A percentile compares a stretch with the other conserved stretches of the same genome.
These are phyloP conservation scores for Orbilia blumenaviensis DNA, from an alignment of 2,329 filamentous ascomycete genomes.

Conservation along the genomic window DNA sequence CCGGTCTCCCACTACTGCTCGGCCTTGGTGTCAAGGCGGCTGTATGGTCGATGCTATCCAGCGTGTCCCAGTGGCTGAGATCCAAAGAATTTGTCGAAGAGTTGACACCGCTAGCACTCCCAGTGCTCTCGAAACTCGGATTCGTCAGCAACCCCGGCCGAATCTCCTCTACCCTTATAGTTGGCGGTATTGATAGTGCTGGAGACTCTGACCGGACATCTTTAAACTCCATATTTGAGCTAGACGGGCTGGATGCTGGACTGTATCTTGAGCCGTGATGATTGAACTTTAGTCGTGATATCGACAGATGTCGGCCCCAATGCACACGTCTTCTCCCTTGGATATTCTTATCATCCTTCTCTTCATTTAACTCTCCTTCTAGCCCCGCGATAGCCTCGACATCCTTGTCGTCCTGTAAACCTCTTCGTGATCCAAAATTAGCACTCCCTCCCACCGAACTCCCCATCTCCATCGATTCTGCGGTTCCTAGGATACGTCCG, in stretches of 20 bases:
- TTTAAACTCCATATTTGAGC: slow-evolving; percentile 7
- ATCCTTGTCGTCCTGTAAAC: not conserved
- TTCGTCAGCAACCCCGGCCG: not conserved
- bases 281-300: slow-evolving; percentile 13
- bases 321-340: not conserved
- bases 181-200: slow-evolving; percentile 5
- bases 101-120: slow-evolving; percentile 13
- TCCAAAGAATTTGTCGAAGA: slow-evolving; percentile 38
- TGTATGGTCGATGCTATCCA: slow-evolving; percentile 18
- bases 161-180: not conserved
- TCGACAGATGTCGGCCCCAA: not conserved
- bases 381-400: not conserved
- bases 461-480: slow-evolving; percentile 12
- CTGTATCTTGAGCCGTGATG: slow-evolving; percentile 33
- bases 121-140: slow-evolving; percentile 21
- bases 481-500: slow-evolving; percentile 7
- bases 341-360: not conserved
- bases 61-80: slow-evolving; percentile 40
- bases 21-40: slow-evolving; percentile 28
- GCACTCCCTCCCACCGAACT: not conserved
- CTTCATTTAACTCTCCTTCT: not conserved
- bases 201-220: not conserved
- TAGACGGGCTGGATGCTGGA: slow-evolving; percentile 24
- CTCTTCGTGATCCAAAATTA: not conserved
- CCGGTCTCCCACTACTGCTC: slow-evolving; percentile 7